phyloP scores from a whole-genome alignment of 495 filamentous ascomycete species.

The Saxophila tyrrhenica region DNA sequence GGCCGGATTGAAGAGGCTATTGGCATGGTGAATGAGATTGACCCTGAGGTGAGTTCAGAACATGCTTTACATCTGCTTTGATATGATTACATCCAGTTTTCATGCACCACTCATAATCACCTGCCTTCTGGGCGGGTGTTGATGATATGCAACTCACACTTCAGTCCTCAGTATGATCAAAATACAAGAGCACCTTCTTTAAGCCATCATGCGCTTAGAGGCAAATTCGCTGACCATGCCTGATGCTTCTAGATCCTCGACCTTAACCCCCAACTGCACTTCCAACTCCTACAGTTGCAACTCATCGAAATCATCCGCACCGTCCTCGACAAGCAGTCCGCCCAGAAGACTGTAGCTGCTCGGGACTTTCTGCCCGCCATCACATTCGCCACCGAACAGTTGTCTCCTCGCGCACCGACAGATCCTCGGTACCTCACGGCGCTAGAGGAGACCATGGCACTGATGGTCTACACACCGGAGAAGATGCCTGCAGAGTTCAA shows the following conservation, averaged over 20 bases:
- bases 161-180: constrained; percentile 93
- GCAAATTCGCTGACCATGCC: not conserved
- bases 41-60: constrained; percentile 72
- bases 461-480: constrained; percentile 74
- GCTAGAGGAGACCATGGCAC: constrained; percentile 83
- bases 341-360: not conserved
- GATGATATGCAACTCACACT: constrained; percentile 85
- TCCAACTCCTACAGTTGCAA: constrained; percentile 80
- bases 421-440: constrained; percentile 75
- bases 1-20: constrained; percentile 80
- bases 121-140: constrained; percentile 47
- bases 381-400: constrained; percentile 72
- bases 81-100: constrained; percentile 95
- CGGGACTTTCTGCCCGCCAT: constrained; percentile 71
- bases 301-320: constrained; percentile 83
- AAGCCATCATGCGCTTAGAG: not conserved
- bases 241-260: constrained; percentile 62
- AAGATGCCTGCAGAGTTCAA: constrained; percentile 65
- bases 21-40: constrained; percentile 74
- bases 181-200: constrained; percentile 12
- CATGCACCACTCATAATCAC: constrained; percentile 99
- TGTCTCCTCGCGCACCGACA: constrained; percentile 76
- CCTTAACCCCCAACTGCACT: constrained; percentile 71
- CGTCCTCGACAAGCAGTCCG: constrained; percentile 34
- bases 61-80: constrained; percentile 28